These are phyloP conservation scores for Aspergillus sparsus DNA, from an alignment of 495 filamentous ascomycete species.

Conservation along the genomic window DNA sequence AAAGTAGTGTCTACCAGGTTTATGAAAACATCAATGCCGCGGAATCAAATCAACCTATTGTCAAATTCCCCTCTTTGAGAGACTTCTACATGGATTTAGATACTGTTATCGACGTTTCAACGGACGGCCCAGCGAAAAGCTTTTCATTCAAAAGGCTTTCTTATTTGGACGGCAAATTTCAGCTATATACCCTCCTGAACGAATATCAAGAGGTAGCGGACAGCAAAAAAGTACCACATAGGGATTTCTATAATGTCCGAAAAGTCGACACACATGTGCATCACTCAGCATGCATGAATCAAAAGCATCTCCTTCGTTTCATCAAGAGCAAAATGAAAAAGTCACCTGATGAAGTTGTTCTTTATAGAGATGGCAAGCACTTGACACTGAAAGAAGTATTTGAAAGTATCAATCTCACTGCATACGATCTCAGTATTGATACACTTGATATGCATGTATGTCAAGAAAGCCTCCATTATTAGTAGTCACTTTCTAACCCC, in stretches of 20 bases:
- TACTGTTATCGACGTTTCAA: constrained; percentile 75
- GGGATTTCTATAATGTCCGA: constrained; percentile 98
- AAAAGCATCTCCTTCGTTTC: constrained; percentile 95
- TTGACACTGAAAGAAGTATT: constrained; percentile 92
- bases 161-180: constrained; percentile 95
- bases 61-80: constrained; percentile 81
- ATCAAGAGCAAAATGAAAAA: constrained; percentile 99
- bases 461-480: constrained; percentile 19
- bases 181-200: constrained; percentile 87
- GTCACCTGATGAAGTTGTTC: constrained; percentile 86
- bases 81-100: constrained; percentile 98
- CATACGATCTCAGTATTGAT: constrained; percentile 97
- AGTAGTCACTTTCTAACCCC: constrained; percentile 12
- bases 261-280: constrained; percentile 99
- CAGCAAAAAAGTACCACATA: constrained; percentile 93
- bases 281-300: constrained; percentile 99
- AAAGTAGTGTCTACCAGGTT: constrained; percentile 86
- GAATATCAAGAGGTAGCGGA: constrained; percentile 98
- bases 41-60: constrained; percentile 64
- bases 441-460: constrained; percentile 96
- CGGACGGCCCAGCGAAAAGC: constrained; percentile 93
- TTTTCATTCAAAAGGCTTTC: constrained; percentile 93
- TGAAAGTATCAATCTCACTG: constrained; percentile 93
- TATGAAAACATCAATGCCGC: constrained; percentile 64
- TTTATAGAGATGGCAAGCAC: constrained; percentile 90